Base-by-base conservation (phyloP, 2,329 filamentous ascomycete species). In the Colletotrichum lupini region DNA sequence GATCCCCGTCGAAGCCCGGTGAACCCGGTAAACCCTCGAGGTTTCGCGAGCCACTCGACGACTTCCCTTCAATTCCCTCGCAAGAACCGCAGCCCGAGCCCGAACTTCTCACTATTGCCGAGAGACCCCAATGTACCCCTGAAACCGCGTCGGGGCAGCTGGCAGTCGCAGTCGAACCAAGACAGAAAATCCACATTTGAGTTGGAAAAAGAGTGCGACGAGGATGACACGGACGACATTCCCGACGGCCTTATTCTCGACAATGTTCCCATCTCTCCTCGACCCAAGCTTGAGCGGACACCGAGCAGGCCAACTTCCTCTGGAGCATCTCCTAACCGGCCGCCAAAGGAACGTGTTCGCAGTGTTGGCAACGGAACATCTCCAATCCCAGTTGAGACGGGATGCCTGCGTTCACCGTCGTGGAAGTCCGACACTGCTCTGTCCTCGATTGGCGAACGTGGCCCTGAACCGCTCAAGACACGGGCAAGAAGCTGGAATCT, bases 211-310 rank as follows among this genome's bases (percentile, higher is more conserved):
- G 94, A 96, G 79, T 95, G 89, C 74, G 91, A 94, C 77, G 90
- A 92, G 63, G 93, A 95, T 76, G 92, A 95, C 67, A 92, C 92
- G 67, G 93, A 95, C 78, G 91, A 94, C 70, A 92, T 97, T 35
- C 94, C 94, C 0, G 93, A 95, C 30, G 93, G 94, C 67, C 89
- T 94, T 28, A 88, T 95, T 65, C 88, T 97, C 59, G 93, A 94
- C 83, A 97, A 97, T 76, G 92, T 97, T 2, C 94, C 94, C 5
- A 90, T 97, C 58, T 95, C 94, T 0, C 94, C 94, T n/a, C 87
- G 91, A 2, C 91, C 90, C 1, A 84, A 85, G 1, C 84, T 84
- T 28, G 89, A 92, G 74, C 86, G 91, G 19, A 82, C 87, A 0
- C 84, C 84, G 7, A 92, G 88, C 78, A 84, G 85, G 52, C 84